Evolutionary conservation across 129 eudicot species (phyloP), one percentile per base, ranked within the genome.

Genomic region (Tagetes erecta): DNA sequence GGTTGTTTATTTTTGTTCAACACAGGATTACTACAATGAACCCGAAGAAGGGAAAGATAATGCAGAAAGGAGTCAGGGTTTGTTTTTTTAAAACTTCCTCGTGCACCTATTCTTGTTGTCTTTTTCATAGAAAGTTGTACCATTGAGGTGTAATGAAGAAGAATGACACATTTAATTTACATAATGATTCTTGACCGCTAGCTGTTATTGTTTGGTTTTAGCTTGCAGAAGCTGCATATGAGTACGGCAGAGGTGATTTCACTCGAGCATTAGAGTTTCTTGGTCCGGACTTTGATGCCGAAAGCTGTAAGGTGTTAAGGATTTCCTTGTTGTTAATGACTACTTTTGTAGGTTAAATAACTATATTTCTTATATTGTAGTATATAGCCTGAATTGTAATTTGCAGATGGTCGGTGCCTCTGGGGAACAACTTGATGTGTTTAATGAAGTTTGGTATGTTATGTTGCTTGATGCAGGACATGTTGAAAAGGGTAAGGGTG

Each of bases 331-430:
- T 52, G 45, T 6, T 33, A 33, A 52, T 42, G 42, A 41, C 40
- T 2, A 4, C 6, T 20, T 20, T 20, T n/a, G 58, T n/a, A 51
- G 30, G 30, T 51, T 3, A n/a, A 4, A n/a, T 51, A 51, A 6
- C 27, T 20, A 20, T 20, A 20, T 20, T 0, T 27, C 1, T 56
- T 2, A 6, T 56, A 8, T 27, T 27, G 9, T 20, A 27, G 14
- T 53, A 53, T 53, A n/a, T 36, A 70, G 8, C 41, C 12, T 12
- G 0, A 10, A 37, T 60, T 78, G 38, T 6, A 27, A 31, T 10
- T 81, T 75, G 73, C 71, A 94, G 99, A 83, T 86, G 79, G 88
- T 94, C 34, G 99, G 99, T 33, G 99, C 99, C 33, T 94, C 99
- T 1, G 99, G 90, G 77, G 99, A 94, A 76, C 99, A 94, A 74